A percentile compares a stretch with the other conserved stretches of the same genome.
These are phyloP conservation scores for Chenopodium quinoa DNA, from an alignment of 148 eudicot genomes.

Conservation along the genomic window DNA sequence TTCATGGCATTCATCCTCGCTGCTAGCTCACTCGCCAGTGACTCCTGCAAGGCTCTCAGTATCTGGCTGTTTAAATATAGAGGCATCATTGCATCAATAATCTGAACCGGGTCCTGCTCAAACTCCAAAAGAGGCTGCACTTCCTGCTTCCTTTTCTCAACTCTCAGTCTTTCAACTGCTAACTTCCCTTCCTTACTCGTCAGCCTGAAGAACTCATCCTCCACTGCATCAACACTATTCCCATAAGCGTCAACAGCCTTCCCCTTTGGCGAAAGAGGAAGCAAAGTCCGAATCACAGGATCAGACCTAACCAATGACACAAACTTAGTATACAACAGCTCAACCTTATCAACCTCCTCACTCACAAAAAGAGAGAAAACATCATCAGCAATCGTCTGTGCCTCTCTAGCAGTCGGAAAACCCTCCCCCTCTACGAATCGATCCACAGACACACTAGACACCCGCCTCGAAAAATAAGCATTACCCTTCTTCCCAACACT, in stretches of 20 bases:
- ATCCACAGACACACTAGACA: conserved; percentile 35
- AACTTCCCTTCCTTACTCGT: conserved; percentile 49
- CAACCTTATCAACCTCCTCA: conserved; percentile 60
- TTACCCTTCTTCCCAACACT: conserved; percentile 88
- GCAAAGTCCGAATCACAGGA: conserved; percentile 53
- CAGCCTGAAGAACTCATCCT: conserved; percentile 54
- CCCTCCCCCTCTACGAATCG: conserved; percentile 48
- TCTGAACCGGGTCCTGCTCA: conserved; percentile 55
- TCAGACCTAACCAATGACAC: conserved; percentile 46
- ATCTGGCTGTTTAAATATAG: conserved; percentile 57
- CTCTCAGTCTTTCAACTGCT: conserved; percentile 34
- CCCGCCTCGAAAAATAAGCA: conserved; percentile 43
- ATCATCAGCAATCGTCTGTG: conserved; percentile 56
- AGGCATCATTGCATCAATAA: conserved; percentile 57
- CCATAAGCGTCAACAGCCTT: conserved; percentile 45
- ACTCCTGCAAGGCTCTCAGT: conserved; percentile 57
- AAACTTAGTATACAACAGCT: conserved; percentile 47
- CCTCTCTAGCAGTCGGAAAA: conserved; percentile 59
- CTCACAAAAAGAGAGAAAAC: conserved; percentile 54
- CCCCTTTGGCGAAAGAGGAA: conserved; percentile 43
- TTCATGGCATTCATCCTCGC: conserved; percentile 62
- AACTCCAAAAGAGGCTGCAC: conserved; percentile 37
- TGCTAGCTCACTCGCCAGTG: conserved; percentile 59
- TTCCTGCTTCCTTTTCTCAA: conserved; percentile 23
- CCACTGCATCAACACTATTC: conserved; percentile 47